Evolutionary conservation across 768 basidiomycete species (phyloP), one percentile per base, ranked within the genome.

Genomic region (Xerocomellus intermedius): DNA sequence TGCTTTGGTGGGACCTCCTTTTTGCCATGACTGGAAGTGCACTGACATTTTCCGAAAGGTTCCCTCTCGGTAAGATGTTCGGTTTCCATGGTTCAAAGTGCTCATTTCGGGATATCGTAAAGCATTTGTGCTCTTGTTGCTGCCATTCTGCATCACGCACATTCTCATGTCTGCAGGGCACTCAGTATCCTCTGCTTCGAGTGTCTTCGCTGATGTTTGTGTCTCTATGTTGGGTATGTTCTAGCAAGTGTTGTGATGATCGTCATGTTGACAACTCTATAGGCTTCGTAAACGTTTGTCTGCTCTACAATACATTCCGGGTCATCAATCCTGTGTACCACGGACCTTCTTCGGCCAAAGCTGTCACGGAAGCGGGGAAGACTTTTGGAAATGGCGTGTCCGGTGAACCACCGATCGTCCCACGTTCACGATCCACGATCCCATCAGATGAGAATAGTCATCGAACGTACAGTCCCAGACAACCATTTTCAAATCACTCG

Each of bases 261-360:
- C n/a, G 14, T 30, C 38, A 32, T 41, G 17, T 32, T 58, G 12
- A 59, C 45, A 33, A 50, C 21, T 13, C 61, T 32, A 7, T 55
- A 91, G 89, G 86, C 41, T 60, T 84, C 26, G 81, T 82, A 22
- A 85, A 90, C 61, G 85, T 86, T 26, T 54, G 78, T 9, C 73
- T 90, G n/a, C 76, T 89, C 28, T 82, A 79, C 73, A 87, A 86
- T 64, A 87, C 84, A 10, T 80, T 88, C 64, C 80, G 82, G 10
- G 77, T 87, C 48, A 71, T 91, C 33, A 74, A 76, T 9, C 80
- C 80, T 24, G 79, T 79, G 22, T 78, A 85, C 60, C 71, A 78
- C 55, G 68, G 65, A 24, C 22, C 57, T 48, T 52, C 39, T 33
- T 39, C 36, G 16, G 30, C 41, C 38, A 59, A 38, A 36, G 19